Evolutionary conservation across 164 flowering plant species (phyloP).

Genomic region (Saururus chinensis): DNA sequence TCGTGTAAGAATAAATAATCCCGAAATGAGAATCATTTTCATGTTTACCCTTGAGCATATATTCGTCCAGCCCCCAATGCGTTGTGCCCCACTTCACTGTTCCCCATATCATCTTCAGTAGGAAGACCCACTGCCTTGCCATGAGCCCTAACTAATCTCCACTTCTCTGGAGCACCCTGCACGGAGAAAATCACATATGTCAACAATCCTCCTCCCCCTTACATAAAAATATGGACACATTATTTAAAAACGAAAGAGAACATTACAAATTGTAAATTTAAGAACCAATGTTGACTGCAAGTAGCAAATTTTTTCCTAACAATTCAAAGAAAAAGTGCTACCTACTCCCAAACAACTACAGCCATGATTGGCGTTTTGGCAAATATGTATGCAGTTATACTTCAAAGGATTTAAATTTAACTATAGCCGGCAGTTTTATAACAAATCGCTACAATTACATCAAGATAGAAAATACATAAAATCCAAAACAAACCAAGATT

Average conservation of each 20-base stretch:
- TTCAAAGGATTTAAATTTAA: too few species aligned
- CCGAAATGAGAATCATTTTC: not conserved
- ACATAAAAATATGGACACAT: not conserved
- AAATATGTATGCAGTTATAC: too few species aligned
- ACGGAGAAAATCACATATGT: not conserved
- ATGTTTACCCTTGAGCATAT: conserved; percentile 79
- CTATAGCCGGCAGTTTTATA: too few species aligned
- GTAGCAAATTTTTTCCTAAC: not conserved
- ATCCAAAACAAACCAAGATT: not conserved
- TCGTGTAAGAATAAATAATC: too few species aligned
- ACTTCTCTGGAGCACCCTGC: conserved; percentile 78
- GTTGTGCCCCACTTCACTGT: conserved; percentile 98
- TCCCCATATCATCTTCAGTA: conserved; percentile 98
- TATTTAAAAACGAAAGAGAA: too few species aligned
- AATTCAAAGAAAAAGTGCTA: not conserved
- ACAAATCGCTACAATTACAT: not conserved
- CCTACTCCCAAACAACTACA: not conserved
- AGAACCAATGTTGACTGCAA: too few species aligned
- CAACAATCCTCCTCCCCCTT: not conserved
- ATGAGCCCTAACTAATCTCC: conserved; percentile 94
- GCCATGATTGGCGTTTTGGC: too few species aligned
- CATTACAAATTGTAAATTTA: too few species aligned
- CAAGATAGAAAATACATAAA: too few species aligned
- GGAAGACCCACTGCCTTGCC: conserved; percentile 96
- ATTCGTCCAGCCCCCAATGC: conserved; percentile 98